Base-by-base conservation (phyloP, 352 stramenopile species). In the Blastocystis sp. region DNA sequence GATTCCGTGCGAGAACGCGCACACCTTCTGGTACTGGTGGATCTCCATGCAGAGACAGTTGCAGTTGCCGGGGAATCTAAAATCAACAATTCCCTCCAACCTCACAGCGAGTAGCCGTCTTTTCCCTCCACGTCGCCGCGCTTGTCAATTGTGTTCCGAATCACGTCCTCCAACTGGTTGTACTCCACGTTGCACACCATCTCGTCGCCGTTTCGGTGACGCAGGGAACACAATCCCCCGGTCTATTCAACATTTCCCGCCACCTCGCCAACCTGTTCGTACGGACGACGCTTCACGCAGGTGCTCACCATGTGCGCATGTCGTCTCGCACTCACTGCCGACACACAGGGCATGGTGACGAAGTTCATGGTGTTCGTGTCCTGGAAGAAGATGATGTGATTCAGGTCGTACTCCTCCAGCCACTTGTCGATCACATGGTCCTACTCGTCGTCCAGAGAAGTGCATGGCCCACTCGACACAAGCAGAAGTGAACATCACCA, bases 401-500 rank as follows among this genome's bases (percentile, higher is more conserved):
- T 92, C 42, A 94, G 92, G n/a, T 95, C 94, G 63, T 79, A 79
- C 11, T 90, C 38, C n/a, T 91, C 65, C 1, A 91, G 89, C 94
- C 94, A 97, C 34, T 91, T 89, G 1, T 78, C 38, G 0, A 94
- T 92, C n/a, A 95, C 63, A n/a, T 52, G 21, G 38, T 79, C 69
- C 69, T 79, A 28, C 24, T 45, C 11, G 21, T 52, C 7, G 17
- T 28, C 21, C 0, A 43, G 28, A 79, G n/a, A 1, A 61, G 21
- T 19, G 11, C 6, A 79, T 60, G 79, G 6, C 94, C 93, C 9
- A 92, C 95, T 40, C 89, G 91, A 81, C 95, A 92, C 66, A 97
- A 91, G 43, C 98, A 90, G 48, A 94, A 93, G 91, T 99, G 97
- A 40, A 99, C 95, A 90, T 98, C 97, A 45, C 97, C 96, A 89